phyloP scores from a whole-genome alignment of 106 monocot genomes.

The Dactylorhiza incarnata region DNA sequence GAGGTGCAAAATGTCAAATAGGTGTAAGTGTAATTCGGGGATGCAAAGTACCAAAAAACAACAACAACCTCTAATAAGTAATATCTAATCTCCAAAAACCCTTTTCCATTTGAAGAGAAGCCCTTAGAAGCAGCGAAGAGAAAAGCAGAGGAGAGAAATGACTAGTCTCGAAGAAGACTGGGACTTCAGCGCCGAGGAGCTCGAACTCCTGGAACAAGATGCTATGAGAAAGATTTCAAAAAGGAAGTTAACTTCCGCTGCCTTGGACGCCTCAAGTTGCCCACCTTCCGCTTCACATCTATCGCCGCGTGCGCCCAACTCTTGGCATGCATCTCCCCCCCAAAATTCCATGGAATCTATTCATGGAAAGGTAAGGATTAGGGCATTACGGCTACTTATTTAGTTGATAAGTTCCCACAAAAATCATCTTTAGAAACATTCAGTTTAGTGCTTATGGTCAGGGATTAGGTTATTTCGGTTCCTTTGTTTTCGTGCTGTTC shows the following conservation, averaged over 20 bases:
- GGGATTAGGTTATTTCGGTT: neutral
- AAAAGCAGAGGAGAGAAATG: slow-evolving; percentile 13
- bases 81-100: no score
- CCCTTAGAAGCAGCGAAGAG: neutral
- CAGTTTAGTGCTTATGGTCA: neutral
- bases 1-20: no score
- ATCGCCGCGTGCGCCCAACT: slow-evolving; percentile 2
- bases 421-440: neutral
- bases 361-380: slow-evolving; percentile 16
- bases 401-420: neutral
- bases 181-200: slow-evolving; percentile 84
- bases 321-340: slow-evolving; percentile 4
- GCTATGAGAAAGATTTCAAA: slow-evolving; percentile 65
- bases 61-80: no score
- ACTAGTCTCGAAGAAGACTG: slow-evolving; percentile 43
- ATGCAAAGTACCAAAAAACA: no score
- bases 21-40: no score
- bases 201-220: slow-evolving; percentile 70
- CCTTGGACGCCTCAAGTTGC: slow-evolving; percentile 4
- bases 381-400: neutral
- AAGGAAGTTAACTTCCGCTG: slow-evolving; percentile 29
- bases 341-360: slow-evolving; percentile 12
- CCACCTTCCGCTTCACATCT: neutral
- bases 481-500: neutral
- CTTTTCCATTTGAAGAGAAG: neutral